Percentiles rank a stretch among this genome's conserved stretches.
Conservation (phyloP, 148 eudicot genomes). For the Drosera capensis region DNA sequence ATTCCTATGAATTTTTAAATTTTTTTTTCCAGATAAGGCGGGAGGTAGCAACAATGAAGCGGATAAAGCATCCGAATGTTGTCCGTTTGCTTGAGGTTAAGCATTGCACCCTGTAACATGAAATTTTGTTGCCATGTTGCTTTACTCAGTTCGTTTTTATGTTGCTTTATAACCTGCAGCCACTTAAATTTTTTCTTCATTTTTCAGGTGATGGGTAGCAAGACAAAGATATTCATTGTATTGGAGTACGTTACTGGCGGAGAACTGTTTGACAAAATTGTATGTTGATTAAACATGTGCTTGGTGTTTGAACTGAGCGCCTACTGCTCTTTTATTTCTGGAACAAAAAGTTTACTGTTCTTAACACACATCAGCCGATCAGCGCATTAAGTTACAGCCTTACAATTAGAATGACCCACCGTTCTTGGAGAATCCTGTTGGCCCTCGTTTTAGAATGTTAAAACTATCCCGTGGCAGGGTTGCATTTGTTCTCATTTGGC, state of each 20-base stretch:
- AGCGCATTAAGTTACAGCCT: too few species aligned
- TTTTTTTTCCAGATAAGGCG: slow-evolving; percentile 48
- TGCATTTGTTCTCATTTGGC: too few species aligned
- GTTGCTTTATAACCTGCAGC: background rate
- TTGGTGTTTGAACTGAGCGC: too few species aligned
- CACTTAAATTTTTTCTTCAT: background rate
- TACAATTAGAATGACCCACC: too few species aligned
- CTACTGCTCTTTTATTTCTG: too few species aligned
- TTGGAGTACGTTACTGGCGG: slow-evolving; percentile 92
- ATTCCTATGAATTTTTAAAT: background rate
- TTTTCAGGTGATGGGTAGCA: slow-evolving; percentile 89
- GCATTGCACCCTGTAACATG: too few species aligned
- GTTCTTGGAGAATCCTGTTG: too few species aligned
- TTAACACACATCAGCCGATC: too few species aligned
- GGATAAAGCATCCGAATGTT: slow-evolving; percentile 85
- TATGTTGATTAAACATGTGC: slow-evolving; percentile 21
- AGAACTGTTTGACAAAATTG: slow-evolving; percentile 95
- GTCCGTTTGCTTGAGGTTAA: slow-evolving; percentile 83
- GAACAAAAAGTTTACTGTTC: too few species aligned
- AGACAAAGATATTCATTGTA: slow-evolving; percentile 76
- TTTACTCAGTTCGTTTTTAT: background rate
- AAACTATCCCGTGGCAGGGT: too few species aligned
- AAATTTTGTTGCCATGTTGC: slow-evolving; percentile 5
- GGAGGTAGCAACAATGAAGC: slow-evolving; percentile 92
- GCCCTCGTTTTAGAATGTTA: too few species aligned